phyloP scores from a whole-genome alignment of 768 basidiomycete species.

The Tremella fuciformis region DNA sequence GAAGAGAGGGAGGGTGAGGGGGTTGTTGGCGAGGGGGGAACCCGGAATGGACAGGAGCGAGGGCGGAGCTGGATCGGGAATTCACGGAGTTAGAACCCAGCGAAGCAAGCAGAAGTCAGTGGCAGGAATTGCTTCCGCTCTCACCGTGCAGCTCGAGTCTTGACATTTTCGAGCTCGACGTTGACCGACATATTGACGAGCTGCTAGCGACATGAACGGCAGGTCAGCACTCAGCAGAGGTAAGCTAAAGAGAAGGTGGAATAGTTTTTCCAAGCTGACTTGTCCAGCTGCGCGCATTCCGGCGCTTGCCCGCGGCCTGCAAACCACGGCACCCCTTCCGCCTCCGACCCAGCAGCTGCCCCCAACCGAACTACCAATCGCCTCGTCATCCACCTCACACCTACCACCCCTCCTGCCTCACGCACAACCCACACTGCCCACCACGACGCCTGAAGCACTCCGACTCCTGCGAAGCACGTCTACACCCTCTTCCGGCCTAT shows the following conservation, averaged over 20 bases:
- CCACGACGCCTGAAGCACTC: constrained; percentile 60
- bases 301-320: constrained; percentile 17
- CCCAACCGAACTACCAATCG: constrained; percentile 8
- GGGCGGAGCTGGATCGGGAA: no score
- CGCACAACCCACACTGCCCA: constrained; percentile 21
- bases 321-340: constrained; percentile 40
- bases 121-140: constrained; percentile 3
- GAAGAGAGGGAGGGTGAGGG: constrained; percentile 14
- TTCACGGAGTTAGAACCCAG: no score
- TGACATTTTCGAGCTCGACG: background rate
- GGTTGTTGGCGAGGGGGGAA: constrained; percentile 18
- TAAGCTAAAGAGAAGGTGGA: no score
- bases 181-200: no score
- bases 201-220: no score
- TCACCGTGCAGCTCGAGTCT: background rate
- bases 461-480: constrained; percentile 68
- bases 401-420: constrained; percentile 33
- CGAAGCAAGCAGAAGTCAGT: no score
- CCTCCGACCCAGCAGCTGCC: constrained; percentile 27
- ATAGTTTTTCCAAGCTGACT: background rate
- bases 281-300: constrained; percentile 6
- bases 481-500: constrained; percentile 73
- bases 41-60: constrained; percentile 3
- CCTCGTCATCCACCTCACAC: constrained; percentile 18
- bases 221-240: no score